phyloP scores from a whole-genome alignment of 75 land plant species.

The Sequoiadendron giganteum region DNA sequence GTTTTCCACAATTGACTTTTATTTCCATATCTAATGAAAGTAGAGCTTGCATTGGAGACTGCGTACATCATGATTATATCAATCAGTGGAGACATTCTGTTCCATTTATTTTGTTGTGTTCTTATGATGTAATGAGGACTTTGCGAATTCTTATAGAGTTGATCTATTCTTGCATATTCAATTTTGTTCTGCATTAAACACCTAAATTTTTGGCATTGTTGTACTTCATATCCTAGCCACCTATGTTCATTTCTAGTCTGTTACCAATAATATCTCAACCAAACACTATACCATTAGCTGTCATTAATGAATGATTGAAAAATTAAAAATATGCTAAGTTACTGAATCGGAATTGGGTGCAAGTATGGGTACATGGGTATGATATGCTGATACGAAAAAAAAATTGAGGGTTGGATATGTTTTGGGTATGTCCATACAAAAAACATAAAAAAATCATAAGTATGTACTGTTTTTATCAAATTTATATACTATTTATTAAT shows the following conservation, averaged over 20 bases:
- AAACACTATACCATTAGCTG: background rate
- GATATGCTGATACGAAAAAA: too few relatives aligned
- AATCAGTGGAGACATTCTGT: background rate
- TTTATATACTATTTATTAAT: too few relatives aligned
- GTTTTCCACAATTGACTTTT: background rate
- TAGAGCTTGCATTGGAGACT: background rate
- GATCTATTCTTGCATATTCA: background rate
- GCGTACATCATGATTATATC: background rate
- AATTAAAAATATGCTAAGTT: background rate
- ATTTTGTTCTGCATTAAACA: background rate
- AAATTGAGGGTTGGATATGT: too few relatives aligned
- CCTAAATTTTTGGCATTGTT: background rate
- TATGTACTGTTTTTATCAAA: too few relatives aligned
- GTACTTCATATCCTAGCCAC: background rate
- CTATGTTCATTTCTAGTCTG: background rate
- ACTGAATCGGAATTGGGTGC: too few relatives aligned
- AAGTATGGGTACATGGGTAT: too few relatives aligned
- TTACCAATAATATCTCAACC: too few relatives aligned
- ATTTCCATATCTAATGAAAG: background rate
- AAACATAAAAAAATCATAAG: too few relatives aligned
- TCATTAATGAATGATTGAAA: background rate
- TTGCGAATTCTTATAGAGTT: background rate
- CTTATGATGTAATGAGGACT: background rate
- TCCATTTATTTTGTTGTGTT: background rate
- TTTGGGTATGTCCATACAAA: too few relatives aligned